These are phyloP conservation scores for Beauveria australis DNA, from an alignment of 2,329 filamentous ascomycete species.

Conservation along the genomic window DNA sequence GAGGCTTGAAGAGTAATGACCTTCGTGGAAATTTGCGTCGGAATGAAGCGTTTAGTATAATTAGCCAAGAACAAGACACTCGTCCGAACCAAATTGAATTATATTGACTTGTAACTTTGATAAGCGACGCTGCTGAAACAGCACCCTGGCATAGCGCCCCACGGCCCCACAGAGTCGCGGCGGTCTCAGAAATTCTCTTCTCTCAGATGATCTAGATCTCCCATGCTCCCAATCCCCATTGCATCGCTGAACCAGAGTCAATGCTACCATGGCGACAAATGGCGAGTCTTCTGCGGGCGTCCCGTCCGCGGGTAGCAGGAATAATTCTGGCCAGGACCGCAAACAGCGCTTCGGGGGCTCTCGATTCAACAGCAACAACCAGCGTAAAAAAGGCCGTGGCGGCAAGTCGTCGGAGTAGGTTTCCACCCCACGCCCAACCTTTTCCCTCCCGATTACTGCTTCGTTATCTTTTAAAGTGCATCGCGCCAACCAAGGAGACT, in stretches of 20 bases:
- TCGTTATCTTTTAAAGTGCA: background rate
- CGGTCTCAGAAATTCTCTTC: conserved; percentile 8
- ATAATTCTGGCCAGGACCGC: background rate
- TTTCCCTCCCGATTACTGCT: background rate
- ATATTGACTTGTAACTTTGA: background rate
- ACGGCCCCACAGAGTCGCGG: conserved; percentile 3
- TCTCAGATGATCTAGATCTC: background rate
- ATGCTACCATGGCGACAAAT: conserved; percentile 10
- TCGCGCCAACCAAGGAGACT: conserved; percentile 7
- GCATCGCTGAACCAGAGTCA: background rate
- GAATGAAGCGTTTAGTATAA: background rate
- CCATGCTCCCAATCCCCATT: background rate
- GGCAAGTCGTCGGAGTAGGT: conserved; percentile 7
- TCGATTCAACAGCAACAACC: conserved; percentile 7
- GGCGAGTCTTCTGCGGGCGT: conserved; percentile 9
- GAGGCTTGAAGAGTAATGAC: conserved; percentile 11
- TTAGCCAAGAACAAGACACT: background rate
- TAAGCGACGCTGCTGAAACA: background rate
- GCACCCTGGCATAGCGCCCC: background rate
- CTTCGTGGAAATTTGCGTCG: no score
- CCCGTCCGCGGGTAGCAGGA: conserved; percentile 1
- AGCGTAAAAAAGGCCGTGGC: conserved; percentile 1
- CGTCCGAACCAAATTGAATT: background rate
- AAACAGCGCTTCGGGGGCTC: conserved; percentile 6
- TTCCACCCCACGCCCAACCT: background rate